These are phyloP conservation scores for Blastocystis sp. DNA, from an alignment of 352 stramenopile species.

Conservation along the genomic window DNA sequence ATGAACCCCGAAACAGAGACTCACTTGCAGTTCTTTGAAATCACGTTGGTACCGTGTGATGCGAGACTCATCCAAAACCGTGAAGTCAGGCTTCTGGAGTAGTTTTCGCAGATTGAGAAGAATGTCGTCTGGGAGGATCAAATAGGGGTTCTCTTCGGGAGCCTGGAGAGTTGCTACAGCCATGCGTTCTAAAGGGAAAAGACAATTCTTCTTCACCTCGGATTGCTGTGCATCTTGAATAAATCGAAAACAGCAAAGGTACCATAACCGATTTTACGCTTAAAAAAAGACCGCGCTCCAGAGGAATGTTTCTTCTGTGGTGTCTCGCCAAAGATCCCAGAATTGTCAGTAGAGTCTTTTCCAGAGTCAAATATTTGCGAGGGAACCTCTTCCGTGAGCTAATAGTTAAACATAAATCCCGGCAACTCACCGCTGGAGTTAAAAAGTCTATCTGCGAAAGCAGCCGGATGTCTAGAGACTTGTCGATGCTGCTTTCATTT, in stretches of 20 bases:
- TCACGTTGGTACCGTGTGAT: conserved; percentile 24
- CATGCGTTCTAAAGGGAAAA: conserved; percentile 8
- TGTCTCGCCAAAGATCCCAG: conserved; percentile 22
- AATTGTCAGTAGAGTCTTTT: conserved; percentile 21
- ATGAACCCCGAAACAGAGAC: background rate
- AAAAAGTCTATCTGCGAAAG: conserved; percentile 49
- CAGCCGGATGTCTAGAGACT: conserved; percentile 45
- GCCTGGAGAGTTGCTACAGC: background rate
- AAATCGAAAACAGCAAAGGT: background rate
- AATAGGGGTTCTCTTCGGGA: conserved; percentile 10
- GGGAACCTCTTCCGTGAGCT: conserved; percentile 21
- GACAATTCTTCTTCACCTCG: background rate
- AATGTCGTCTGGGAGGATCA: background rate
- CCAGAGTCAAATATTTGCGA: conserved; percentile 31
- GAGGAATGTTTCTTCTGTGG: background rate
- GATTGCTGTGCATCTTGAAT: background rate
- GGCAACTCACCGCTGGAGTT: conserved; percentile 4
- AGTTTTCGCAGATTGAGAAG: background rate
- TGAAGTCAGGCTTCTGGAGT: conserved; percentile 18
- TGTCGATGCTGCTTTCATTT: conserved; percentile 34
- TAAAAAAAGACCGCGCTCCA: conserved; percentile 31
- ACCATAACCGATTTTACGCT: conserved; percentile 31
- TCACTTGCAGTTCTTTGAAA: conserved; percentile 50
- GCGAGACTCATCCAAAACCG: conserved; percentile 4
- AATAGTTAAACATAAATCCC: background rate